These are phyloP conservation scores for Phytophthora pini DNA, from an alignment of 352 stramenopile species.

Conservation along the genomic window DNA sequence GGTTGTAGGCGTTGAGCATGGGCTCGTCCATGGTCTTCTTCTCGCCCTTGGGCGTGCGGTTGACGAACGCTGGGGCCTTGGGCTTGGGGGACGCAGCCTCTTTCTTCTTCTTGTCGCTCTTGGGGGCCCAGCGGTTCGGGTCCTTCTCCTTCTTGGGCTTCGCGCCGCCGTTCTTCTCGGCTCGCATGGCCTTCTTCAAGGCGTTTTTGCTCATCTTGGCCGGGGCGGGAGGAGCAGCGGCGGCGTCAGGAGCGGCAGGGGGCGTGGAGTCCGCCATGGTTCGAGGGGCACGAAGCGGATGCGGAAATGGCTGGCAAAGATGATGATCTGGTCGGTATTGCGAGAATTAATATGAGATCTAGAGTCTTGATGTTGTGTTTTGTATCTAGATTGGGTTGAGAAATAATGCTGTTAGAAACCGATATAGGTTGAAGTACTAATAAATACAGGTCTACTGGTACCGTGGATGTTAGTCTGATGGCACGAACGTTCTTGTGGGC, in stretches of 20 bases:
- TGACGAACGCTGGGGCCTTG: constrained; percentile 79
- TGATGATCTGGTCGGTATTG: background rate
- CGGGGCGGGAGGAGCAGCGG: constrained; percentile 20
- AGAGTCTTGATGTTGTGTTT: background rate
- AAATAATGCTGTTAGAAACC: background rate
- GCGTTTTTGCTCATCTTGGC: constrained; percentile 95
- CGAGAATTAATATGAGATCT: background rate
- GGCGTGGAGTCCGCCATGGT: constrained; percentile 27
- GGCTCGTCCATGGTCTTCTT: constrained; percentile 93
- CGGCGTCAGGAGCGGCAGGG: constrained; percentile 3
- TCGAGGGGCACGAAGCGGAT: constrained; percentile 4
- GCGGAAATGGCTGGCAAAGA: constrained; percentile 32
- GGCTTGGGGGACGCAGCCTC: constrained; percentile 47
- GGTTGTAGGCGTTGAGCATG: constrained; percentile 97
- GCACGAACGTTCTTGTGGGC: constrained; percentile 19
- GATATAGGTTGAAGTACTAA: constrained; percentile 3
- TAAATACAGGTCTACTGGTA: background rate
- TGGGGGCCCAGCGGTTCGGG: constrained; percentile 89
- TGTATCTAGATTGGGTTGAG: background rate
- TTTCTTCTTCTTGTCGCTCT: constrained; percentile 91
- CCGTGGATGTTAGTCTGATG: background rate
- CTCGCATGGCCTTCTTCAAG: constrained; percentile 93
- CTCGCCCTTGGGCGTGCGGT: constrained; percentile 94
- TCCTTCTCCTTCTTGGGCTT: constrained; percentile 97
- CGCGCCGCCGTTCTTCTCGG: constrained; percentile 79